These are phyloP conservation scores for Coleophoma eucalyptorum DNA, from an alignment of 2,329 filamentous ascomycete genomes.

Conservation along the genomic window DNA sequence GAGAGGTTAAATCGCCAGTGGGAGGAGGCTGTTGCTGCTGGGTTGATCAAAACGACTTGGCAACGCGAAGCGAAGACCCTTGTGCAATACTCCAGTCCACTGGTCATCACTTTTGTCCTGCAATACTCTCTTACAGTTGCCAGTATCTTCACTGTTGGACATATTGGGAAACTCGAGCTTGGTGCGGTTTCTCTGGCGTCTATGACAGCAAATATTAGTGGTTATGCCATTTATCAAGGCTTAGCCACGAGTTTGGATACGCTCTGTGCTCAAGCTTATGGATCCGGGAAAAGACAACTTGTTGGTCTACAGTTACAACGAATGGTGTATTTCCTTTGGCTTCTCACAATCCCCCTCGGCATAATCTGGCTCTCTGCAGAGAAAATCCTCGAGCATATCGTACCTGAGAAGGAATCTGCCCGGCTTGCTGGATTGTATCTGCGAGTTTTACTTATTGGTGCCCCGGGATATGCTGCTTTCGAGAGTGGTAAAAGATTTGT, in stretches of 20 bases:
- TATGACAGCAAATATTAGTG: conserved; percentile 79
- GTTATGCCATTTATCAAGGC: conserved; percentile 76
- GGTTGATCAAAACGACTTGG: conserved; percentile 87
- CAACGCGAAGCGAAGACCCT: conserved; percentile 84
- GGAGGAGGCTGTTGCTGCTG: conserved; percentile 67
- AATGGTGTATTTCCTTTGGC: conserved; percentile 75
- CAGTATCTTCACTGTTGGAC: conserved; percentile 74
- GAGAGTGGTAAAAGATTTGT: conserved; percentile 77
- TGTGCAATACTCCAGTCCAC: conserved; percentile 62
- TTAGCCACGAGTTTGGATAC: conserved; percentile 89
- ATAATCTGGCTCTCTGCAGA: conserved; percentile 69
- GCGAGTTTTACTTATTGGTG: conserved; percentile 63
- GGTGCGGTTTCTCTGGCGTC: conserved; percentile 65
- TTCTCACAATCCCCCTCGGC: conserved; percentile 68
- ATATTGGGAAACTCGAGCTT: conserved; percentile 67
- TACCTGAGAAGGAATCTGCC: conserved; percentile 70
- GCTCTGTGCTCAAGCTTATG: conserved; percentile 89
- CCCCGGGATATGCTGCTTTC: conserved; percentile 73
- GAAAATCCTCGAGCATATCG: conserved; percentile 58
- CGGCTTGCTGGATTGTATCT: conserved; percentile 70
- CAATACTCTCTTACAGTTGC: conserved; percentile 84
- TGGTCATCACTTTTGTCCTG: conserved; percentile 71
- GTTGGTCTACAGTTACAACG: conserved; percentile 81
- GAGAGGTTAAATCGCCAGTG: conserved; percentile 66
- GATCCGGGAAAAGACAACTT: conserved; percentile 82